phyloP scores from a whole-genome alignment of 2,329 filamentous ascomycete genomes.

The Lizonia empirigonia region DNA sequence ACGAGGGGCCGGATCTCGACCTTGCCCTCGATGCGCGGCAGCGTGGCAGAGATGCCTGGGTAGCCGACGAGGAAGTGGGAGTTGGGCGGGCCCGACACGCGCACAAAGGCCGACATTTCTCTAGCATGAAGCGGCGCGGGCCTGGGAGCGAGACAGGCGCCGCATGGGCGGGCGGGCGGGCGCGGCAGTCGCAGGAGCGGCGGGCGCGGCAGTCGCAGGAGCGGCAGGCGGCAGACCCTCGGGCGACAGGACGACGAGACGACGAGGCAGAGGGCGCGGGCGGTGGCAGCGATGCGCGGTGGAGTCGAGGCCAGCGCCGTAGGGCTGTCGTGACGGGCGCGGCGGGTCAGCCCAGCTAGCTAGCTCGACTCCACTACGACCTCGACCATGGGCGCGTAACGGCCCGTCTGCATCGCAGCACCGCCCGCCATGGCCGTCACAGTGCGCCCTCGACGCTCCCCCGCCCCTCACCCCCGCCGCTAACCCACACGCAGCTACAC shows the following conservation, averaged over 20 bases:
- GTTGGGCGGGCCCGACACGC: constrained; percentile 96
- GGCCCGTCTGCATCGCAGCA: too few relatives aligned
- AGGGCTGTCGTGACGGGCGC: too few relatives aligned
- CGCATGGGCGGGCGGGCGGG: constrained; percentile 41
- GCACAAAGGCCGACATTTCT: constrained; percentile 75
- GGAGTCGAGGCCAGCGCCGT: neutral
- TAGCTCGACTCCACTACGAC: too few relatives aligned
- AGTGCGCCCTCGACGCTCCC: constrained; percentile 22
- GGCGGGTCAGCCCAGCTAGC: too few relatives aligned
- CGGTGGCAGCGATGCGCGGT: constrained; percentile 2
- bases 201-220: constrained; percentile 13
- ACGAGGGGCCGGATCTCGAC: constrained; percentile 91
- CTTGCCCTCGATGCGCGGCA: constrained; percentile 96
- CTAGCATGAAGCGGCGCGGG: constrained; percentile 39
- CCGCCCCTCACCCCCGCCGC: neutral
- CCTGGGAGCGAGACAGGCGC: constrained; percentile 40
- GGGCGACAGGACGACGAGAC: constrained; percentile 28
- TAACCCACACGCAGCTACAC: constrained; percentile 62
- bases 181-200: constrained; percentile 10
- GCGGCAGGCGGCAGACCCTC: constrained; percentile 18
- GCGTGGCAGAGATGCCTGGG: constrained; percentile 93
- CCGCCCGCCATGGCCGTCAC: constrained; percentile 55
- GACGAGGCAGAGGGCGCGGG: constrained; percentile 1
- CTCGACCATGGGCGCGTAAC: too few relatives aligned
- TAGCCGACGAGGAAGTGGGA: constrained; percentile 97